These are phyloP conservation scores for Aspergillaceae sp. DNA, from an alignment of 2,329 filamentous ascomycete species.

Conservation along the genomic window DNA sequence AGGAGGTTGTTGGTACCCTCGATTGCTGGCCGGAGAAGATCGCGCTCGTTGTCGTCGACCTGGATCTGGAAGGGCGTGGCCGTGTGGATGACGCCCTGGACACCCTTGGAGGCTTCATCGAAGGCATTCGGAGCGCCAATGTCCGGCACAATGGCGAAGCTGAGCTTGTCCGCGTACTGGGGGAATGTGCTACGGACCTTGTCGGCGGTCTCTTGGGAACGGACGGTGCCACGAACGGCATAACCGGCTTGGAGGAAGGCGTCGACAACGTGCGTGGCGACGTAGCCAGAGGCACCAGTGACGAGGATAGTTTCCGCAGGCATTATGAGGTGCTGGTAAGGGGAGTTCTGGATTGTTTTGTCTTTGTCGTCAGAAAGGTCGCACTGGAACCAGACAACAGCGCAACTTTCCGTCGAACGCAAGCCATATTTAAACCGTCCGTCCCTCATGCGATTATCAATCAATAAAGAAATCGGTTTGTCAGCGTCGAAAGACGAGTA, in stretches of 20 bases:
- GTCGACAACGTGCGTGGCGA: conserved; percentile 22
- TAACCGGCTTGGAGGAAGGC: conserved; percentile 15
- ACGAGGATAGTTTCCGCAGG: conserved; percentile 15
- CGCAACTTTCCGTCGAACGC: too few species aligned
- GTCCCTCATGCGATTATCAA: too few species aligned
- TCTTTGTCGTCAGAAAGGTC: too few species aligned
- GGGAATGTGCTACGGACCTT: conserved; percentile 32
- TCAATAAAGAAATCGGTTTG: too few species aligned
- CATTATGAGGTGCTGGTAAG: not conserved
- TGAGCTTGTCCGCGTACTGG: conserved; percentile 28
- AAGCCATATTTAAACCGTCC: too few species aligned
- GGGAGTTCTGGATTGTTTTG: too few species aligned
- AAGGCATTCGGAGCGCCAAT: conserved; percentile 34
- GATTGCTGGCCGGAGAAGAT: conserved; percentile 39
- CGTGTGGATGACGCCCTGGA: conserved; percentile 39
- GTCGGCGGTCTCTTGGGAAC: conserved; percentile 17
- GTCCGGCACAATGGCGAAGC: conserved; percentile 38
- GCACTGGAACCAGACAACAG: too few species aligned
- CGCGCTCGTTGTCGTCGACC: conserved; percentile 37
- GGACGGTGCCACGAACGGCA: conserved; percentile 15
- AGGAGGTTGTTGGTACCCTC: conserved; percentile 39
- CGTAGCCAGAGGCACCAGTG: conserved; percentile 22
- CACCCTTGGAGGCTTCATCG: conserved; percentile 30
- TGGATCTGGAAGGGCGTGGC: conserved; percentile 14
- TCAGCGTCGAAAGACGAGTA: too few species aligned